Evolutionary conservation across 805 yeast genomes (phyloP), one percentile per base, ranked within the genome.

Genomic region (Naumovozyma dairenensis): DNA sequence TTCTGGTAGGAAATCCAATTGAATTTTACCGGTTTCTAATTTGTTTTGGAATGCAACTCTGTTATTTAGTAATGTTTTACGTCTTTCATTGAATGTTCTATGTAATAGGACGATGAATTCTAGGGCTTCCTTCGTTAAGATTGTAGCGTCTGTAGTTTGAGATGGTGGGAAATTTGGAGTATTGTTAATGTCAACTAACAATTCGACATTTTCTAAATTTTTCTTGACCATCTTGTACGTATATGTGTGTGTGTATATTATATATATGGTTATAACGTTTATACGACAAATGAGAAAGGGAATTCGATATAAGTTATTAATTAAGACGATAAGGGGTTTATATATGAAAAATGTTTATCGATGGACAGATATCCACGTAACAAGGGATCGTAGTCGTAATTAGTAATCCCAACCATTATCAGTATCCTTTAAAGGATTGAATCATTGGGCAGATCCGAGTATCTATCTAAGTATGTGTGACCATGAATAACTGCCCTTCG

Each of bases 21-120:
- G 71, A 43, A 68, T 63, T 27, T 64, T 60, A 31, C 86, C 87
- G 6, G 48, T 33, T 50, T 81, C 87, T 44, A 84, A 65, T 44
- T 63, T 60, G 29, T 62, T 59, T 60, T 81, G 89, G 31, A 73
- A 72, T 13, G 53, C 51, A 47, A 73, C 69, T 63, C 92, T 71
- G 60, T 76, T 74, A 31, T 65, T 68, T 44, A 81, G 63, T 41
- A 80, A 63, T 39, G 67, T 61, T 45, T 68, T 63, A 59, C 92
- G 72, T 32, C 67, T 72, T 24, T 52, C 62, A 55, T 80, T 76
- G 67, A 81, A 81, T 33, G 79, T 66, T 54, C 85, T 73, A 59
- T 81, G 92, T 41, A 81, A 65, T 21, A 81, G 63, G 17, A 81
- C 84, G 38, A 81, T 71, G 44, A 81, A 76, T 33, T 74, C 77